Conservation (phyloP, 1,284 basidiomycete genomes). For the Trametes hirsuta region DNA sequence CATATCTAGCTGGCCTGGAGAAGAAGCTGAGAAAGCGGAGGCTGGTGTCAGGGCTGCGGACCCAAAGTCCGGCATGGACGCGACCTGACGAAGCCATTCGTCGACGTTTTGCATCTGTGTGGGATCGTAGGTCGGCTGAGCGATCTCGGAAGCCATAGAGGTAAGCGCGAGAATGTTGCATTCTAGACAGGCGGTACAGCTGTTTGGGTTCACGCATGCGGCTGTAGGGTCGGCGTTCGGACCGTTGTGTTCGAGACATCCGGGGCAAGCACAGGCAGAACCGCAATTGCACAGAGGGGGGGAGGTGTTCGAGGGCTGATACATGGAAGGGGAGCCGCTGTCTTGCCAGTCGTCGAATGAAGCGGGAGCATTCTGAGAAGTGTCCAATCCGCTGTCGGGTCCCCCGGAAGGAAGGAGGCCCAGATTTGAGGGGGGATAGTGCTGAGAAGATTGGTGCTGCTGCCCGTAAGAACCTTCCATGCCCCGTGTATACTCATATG, state of each 20-base stretch:
- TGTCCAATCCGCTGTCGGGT: background rate
- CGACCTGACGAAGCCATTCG: conserved; percentile 51
- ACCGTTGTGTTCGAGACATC: conserved; percentile 53
- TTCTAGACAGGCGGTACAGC: conserved; percentile 60
- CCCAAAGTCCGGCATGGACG: conserved; percentile 13
- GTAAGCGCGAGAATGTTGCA: conserved; percentile 49
- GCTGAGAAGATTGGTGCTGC: background rate
- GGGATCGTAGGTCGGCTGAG: conserved; percentile 24
- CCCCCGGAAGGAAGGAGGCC: background rate
- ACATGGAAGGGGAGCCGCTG: background rate
- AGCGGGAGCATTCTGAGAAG: background rate
- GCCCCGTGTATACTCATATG: conserved; percentile 50
- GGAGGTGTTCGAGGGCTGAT: background rate
- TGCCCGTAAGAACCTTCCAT: conserved; percentile 24
- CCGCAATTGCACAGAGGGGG: conserved; percentile 53
- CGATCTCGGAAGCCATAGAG: conserved; percentile 32
- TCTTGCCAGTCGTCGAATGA: conserved; percentile 9
- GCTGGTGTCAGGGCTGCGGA: background rate
- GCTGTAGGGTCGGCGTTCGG: conserved; percentile 37
- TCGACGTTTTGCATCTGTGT: conserved; percentile 44
- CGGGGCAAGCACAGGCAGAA: conserved; percentile 53
- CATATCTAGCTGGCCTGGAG: conserved; percentile 10
- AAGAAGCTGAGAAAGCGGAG: background rate
- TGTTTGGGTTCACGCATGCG: conserved; percentile 47
- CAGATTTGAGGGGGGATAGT: background rate